These are phyloP conservation scores for Phytophthora fragariae DNA, from an alignment of 352 stramenopile species.

Conservation along the genomic window DNA sequence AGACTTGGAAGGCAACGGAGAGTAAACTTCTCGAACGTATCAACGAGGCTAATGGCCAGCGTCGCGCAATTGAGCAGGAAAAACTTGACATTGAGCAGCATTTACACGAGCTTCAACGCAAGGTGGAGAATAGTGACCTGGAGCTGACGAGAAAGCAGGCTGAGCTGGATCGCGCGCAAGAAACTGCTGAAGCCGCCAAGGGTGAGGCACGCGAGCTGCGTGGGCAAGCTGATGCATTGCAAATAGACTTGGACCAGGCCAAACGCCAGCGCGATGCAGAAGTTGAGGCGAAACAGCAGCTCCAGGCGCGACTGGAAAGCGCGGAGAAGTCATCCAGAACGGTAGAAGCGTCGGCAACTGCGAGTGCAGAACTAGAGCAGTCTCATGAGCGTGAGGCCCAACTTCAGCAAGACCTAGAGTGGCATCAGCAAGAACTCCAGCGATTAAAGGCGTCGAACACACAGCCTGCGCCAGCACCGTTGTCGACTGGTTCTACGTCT, in stretches of 20 bases:
- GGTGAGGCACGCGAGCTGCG: conserved; percentile 50
- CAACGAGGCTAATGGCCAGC: conserved; percentile 44
- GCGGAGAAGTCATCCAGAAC: conserved; percentile 21
- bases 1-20: conserved; percentile 67
- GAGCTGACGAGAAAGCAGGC: conserved; percentile 37
- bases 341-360: conserved; percentile 12
- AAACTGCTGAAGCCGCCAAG: conserved; percentile 37
- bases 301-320: conserved; percentile 41
- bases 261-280: conserved; percentile 52
- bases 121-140: conserved; percentile 47
- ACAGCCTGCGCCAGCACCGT: conserved; percentile 15
- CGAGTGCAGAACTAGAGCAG: conserved; percentile 50
- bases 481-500: conserved; percentile 35
- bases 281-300: conserved; percentile 43
- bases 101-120: conserved; percentile 41
- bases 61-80: conserved; percentile 48
- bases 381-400: conserved; percentile 50
- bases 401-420: conserved; percentile 67
- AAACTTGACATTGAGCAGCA: conserved; percentile 50
- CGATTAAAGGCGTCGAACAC: conserved; percentile 42
- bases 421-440: conserved; percentile 65
- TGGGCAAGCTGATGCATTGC: conserved; percentile 48
- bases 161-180: conserved; percentile 46
- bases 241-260: conserved; percentile 62
- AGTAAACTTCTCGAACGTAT: conserved; percentile 51